Percentiles rank a stretch among this genome's conserved stretches.
phyloP scores from a whole-genome alignment of 805 yeast species.

The Kazachstania psychrophila region DNA sequence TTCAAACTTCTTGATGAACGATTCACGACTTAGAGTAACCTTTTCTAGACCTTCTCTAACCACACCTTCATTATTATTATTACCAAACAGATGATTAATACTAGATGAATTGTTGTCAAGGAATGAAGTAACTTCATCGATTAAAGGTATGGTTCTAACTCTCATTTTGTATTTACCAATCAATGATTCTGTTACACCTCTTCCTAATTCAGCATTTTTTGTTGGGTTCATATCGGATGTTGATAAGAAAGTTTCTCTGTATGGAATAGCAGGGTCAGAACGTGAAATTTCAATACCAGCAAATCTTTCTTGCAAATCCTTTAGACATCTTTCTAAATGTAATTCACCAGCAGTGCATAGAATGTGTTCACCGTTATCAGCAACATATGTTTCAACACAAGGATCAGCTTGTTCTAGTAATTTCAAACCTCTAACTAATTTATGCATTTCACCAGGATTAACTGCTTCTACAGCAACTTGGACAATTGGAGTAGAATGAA shows the following conservation, averaged over 20 bases:
- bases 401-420: constrained; percentile 86
- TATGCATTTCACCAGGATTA: constrained; percentile 70
- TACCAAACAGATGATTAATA: constrained; percentile 28
- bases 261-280: constrained; percentile 92
- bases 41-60: constrained; percentile 1
- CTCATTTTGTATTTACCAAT: constrained; percentile 41
- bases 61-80: constrained; percentile 10
- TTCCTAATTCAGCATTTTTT: constrained; percentile 36
- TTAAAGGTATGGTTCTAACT: constrained; percentile 46
- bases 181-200: constrained; percentile 42
- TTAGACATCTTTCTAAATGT: constrained; percentile 88
- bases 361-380: constrained; percentile 88
- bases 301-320: constrained; percentile 82
- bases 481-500: constrained; percentile 81
- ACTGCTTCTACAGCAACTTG: constrained; percentile 94
- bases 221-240: constrained; percentile 44
- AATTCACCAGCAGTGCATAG: constrained; percentile 94
- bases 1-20: constrained; percentile 30
- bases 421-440: constrained; percentile 68
- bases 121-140: constrained; percentile 39
- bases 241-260: constrained; percentile 67
- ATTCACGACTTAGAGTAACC: constrained; percentile 7
- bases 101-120: constrained; percentile 39
- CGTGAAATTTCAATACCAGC: constrained; percentile 81
- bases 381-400: constrained; percentile 77